Evolutionary conservation across 352 stramenopile species (phyloP), one percentile per base, ranked within the genome.

Genomic region (Phytophthora pistaciae): DNA sequence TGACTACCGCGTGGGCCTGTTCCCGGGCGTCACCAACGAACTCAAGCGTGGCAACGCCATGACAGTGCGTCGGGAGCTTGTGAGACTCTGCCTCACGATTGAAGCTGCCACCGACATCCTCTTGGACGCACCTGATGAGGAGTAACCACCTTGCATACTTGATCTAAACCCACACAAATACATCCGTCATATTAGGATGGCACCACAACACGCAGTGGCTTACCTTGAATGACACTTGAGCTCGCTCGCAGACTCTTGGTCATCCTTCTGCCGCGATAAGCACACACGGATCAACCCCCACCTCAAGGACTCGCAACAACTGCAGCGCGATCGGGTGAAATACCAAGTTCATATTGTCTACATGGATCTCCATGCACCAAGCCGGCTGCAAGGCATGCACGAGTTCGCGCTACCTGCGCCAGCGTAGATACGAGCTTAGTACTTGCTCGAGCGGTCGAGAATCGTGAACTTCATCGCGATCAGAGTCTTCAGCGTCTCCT

Each of bases 401-500:
- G 25, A 20, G n/a, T 16, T 31, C 36, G 46, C 33, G 48, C 36
- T 64, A 18, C 38, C 42, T 62, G 58, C 29, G 14, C 60, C 60
- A 55, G 42, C 25, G 42, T 36, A 33, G 31, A 68, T 64, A 63
- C 21, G 21, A 49, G 25, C 64, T 46, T 18, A 84, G 69, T 85
- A 88, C 42, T 88, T 88, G 70, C 77, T 88, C 14, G 80, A 90
- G 46, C 80, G 80, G 44, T 96, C 86, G 8, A 91, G 73, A 63
- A 96, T 85, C 21, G 82, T 91, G 52, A 95, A 96, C 57, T 93
- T 92, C 84, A 96, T 93, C 18, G 90, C 90, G 25, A 95, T 78
- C 16, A 96, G 80, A 55, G 87, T 96, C 83, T 96, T 96, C 65
- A 95, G 84, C 40, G 90, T 96, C 67, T 94, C 88, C 63, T 90